A percentile compares a stretch with the other conserved stretches of the same genome.
These are phyloP conservation scores for Acanthamoeba comandoni DNA, from an alignment of 208 protist genomes.

Conservation along the genomic window DNA sequence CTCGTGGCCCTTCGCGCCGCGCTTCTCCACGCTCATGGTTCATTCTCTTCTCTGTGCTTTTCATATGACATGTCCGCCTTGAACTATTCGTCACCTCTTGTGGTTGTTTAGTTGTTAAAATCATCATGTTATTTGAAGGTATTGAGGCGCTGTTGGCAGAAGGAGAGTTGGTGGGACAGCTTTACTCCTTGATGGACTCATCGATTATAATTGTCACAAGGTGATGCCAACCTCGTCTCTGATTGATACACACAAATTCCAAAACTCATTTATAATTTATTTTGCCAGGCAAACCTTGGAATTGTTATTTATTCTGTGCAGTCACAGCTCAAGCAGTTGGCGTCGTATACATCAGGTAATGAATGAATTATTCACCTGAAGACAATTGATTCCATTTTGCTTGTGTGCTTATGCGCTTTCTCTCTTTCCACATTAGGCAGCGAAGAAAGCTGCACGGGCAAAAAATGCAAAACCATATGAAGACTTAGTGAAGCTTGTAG, in stretches of 20 bases:
- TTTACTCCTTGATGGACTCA: constrained; percentile 5
- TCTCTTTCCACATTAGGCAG: constrained; percentile 5
- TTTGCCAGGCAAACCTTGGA: constrained; percentile 7
- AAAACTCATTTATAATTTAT: no score
- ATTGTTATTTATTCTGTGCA: neutral
- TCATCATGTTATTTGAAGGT: neutral
- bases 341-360: constrained; percentile 36
- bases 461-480: constrained; percentile 42
- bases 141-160: constrained; percentile 9
- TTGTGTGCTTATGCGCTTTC: neutral
- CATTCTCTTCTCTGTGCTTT: neutral
- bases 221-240: neutral
- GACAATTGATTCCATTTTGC: neutral
- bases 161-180: neutral
- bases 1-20: constrained; percentile 41
- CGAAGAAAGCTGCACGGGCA: neutral
- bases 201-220: neutral
- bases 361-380: neutral
- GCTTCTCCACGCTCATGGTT: constrained; percentile 26
- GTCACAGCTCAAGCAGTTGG: constrained; percentile 24
- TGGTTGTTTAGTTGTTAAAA: neutral
- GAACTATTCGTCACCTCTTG: no score
- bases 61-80: no score
- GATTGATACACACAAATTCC: no score
- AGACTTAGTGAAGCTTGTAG: constrained; percentile 19